A percentile compares a stretch with the other conserved stretches of the same genome.
These are phyloP conservation scores for Gyromitra esculenta DNA, from an alignment of 2,329 filamentous ascomycete genomes.

Conservation along the genomic window DNA sequence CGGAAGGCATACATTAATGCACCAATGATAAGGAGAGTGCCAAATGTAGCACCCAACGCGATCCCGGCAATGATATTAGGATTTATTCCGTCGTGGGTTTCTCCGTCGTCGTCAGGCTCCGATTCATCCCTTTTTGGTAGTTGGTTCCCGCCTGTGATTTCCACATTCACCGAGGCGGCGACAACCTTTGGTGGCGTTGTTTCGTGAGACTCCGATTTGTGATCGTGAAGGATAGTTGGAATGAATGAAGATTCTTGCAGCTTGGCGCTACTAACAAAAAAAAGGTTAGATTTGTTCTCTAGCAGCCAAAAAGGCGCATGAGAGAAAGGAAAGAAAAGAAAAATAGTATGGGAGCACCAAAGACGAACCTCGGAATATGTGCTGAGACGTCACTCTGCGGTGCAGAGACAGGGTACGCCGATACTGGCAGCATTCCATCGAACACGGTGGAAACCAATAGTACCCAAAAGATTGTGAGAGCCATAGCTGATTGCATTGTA, in stretches of 20 bases:
- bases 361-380: conserved; percentile 31
- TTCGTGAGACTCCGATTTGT: neutral
- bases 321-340: conserved; percentile 1
- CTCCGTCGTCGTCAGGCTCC: neutral
- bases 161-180: neutral
- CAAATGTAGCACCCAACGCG: conserved; percentile 33
- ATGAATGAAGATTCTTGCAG: conserved; percentile 2
- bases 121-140: conserved; percentile 3
- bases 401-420: conserved; percentile 33
- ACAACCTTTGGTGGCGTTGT: neutral
- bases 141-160: conserved; percentile 5
- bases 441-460: conserved; percentile 7
- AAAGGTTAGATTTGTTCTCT: conserved; percentile 20
- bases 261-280: conserved; percentile 19
- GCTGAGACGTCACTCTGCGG: neutral
- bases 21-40: conserved; percentile 35
- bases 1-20: conserved; percentile 51
- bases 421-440: conserved; percentile 3
- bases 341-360: neutral
- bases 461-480: conserved; percentile 6
- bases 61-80: conserved; percentile 38
- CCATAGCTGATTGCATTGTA: conserved; percentile 16
- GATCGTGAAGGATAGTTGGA: conserved; percentile 11
- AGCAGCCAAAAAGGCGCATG: neutral
- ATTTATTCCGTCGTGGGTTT: conserved; percentile 8